Evolutionary conservation across 164 flowering plant genomes (phyloP).

Genomic region (Aristolochia californica): DNA sequence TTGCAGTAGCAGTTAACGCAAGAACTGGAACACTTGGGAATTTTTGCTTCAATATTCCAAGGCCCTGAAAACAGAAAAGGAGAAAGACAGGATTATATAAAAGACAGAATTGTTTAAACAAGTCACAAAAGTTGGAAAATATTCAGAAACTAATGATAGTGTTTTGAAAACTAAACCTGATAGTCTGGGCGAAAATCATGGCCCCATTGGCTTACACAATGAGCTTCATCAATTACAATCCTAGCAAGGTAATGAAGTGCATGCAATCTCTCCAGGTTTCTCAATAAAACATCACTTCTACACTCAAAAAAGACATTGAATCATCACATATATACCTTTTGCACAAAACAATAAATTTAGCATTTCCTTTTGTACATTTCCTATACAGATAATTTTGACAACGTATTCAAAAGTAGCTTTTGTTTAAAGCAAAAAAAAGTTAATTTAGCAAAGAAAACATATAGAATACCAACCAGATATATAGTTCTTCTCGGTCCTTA

Average conservation of each 20-base stretch:
- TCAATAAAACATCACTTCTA: slow-evolving; percentile 84
- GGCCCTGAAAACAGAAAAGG: slow-evolving; percentile 41
- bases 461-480: too few species aligned
- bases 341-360: too few species aligned
- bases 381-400: too few species aligned
- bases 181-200: slow-evolving; percentile 99
- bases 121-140: not conserved
- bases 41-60: slow-evolving; percentile 89
- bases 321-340: too few species aligned
- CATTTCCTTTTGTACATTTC: too few species aligned
- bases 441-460: too few species aligned
- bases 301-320: slow-evolving; percentile 10
- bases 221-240: slow-evolving; percentile 98
- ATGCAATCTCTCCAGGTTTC: slow-evolving; percentile 74
- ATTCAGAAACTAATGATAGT: too few species aligned
- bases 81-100: not conserved
- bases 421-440: too few species aligned
- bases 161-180: slow-evolving; percentile 44
- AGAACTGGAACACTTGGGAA: slow-evolving; percentile 81
- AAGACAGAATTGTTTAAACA: not conserved
- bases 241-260: slow-evolving; percentile 62
- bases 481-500: too few species aligned
- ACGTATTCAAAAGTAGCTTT: too few species aligned
- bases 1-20: slow-evolving; percentile 98
- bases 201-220: slow-evolving; percentile 99